Conservation (phyloP, 306 rosid species). For the Acacia acuminata region DNA sequence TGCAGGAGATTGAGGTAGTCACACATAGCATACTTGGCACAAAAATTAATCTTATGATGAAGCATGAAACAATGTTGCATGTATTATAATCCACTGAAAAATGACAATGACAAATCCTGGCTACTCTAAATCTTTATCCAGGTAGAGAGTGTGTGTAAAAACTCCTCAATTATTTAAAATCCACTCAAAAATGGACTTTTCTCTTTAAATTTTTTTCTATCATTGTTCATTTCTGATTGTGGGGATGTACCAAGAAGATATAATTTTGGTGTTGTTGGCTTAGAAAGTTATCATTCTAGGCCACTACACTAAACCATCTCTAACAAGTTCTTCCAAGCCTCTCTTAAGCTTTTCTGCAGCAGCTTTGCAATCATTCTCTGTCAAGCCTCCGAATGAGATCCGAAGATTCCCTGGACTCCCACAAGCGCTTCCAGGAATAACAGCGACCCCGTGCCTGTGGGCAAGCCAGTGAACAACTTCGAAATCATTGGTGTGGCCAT, state of each 20-base stretch:
- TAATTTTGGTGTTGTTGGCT: conserved; percentile 26
- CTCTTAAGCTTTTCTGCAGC: conserved; percentile 77
- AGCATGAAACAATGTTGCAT: conserved; percentile 5
- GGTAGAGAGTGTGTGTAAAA: conserved; percentile 17
- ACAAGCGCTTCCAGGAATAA: conserved; percentile 83
- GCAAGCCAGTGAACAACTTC: conserved; percentile 89
- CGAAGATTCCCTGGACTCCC: conserved; percentile 80
- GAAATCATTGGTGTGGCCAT: conserved; percentile 43
- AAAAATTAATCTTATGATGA: background rate
- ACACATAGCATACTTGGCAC: background rate
- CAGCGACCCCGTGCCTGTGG: conserved; percentile 70
- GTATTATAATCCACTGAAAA: background rate
- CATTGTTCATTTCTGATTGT: background rate
- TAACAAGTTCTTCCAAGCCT: conserved; percentile 78
- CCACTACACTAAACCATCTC: conserved; percentile 63
- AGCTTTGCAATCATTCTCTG: conserved; percentile 70
- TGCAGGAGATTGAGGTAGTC: background rate
- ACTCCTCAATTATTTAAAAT: conserved; percentile 47
- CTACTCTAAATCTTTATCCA: background rate
- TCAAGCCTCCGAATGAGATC: conserved; percentile 86
- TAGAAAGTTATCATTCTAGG: background rate
- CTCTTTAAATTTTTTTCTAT: conserved; percentile 11
- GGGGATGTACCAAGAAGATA: background rate
- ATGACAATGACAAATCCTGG: conserved; percentile 30
- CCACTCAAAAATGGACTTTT: conserved; percentile 29